Conservation (phyloP, 1,139 yeast species). For the Taphrina deformans region DNA sequence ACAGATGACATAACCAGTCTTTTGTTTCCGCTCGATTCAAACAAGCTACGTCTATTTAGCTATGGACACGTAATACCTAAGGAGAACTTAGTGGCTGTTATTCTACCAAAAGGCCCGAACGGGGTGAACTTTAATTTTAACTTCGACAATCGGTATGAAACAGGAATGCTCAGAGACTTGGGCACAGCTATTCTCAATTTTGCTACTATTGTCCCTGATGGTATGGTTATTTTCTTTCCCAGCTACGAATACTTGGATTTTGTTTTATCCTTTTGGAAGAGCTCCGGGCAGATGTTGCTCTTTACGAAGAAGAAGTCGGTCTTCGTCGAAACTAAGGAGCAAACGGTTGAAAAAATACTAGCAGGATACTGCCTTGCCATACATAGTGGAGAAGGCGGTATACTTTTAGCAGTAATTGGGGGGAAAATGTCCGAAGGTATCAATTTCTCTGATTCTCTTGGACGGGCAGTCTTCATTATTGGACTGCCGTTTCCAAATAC, state of each 20-base stretch:
- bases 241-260: conserved; percentile 70
- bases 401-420: conserved; percentile 83
- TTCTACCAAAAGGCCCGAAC: conserved; percentile 49
- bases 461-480: conserved; percentile 81
- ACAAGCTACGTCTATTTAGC: conserved; percentile 56
- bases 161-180: conserved; percentile 52
- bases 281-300: not conserved
- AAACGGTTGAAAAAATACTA: conserved; percentile 52
- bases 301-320: conserved; percentile 39
- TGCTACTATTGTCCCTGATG: conserved; percentile 59
- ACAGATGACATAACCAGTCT: conserved; percentile 64
- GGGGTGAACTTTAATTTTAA: conserved; percentile 60
- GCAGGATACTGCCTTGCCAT: conserved; percentile 51
- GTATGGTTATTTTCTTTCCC: conserved; percentile 76
- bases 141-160: conserved; percentile 60
- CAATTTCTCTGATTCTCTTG: conserved; percentile 80
- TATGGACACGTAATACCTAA: conserved; percentile 87
- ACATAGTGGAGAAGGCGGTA: conserved; percentile 53
- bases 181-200: conserved; percentile 56
- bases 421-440: conserved; percentile 95
- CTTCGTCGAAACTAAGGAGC: conserved; percentile 49
- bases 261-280: conserved; percentile 57
- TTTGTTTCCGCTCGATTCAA: conserved; percentile 61
- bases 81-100: conserved; percentile 62
- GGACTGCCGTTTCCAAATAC: conserved; percentile 92